A percentile compares a stretch with the other conserved stretches of the same genome.
Evolutionary conservation across 352 stramenopile genomes (phyloP).

Genomic region (Globisporangium iwayamae): DNA sequence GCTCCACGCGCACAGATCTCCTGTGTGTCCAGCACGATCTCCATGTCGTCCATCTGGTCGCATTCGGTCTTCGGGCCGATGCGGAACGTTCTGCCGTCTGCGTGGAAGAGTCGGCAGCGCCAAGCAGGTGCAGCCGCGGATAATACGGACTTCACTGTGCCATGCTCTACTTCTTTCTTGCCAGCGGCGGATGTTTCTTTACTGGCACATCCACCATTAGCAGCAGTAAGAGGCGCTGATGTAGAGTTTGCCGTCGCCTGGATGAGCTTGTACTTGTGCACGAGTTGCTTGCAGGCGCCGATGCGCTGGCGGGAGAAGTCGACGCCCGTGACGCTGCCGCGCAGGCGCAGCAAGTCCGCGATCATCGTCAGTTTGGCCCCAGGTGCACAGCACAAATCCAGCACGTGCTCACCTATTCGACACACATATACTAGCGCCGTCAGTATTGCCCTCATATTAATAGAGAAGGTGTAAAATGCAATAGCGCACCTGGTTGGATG

Average conservation of each 20-base stretch:
- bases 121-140: conserved; percentile 19
- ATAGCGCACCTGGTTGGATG: conserved; percentile 36
- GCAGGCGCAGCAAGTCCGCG: conserved; percentile 65
- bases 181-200: neutral
- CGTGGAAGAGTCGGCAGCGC: conserved; percentile 74
- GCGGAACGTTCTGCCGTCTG: conserved; percentile 71
- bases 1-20: conserved; percentile 46
- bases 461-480: neutral
- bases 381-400: conserved; percentile 94
- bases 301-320: conserved; percentile 87
- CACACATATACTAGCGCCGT: too few species aligned
- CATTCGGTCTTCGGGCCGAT: conserved; percentile 53
- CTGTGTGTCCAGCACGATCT: conserved; percentile 63
- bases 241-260: conserved; percentile 5
- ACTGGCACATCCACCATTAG: neutral
- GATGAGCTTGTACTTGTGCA: conserved; percentile 92
- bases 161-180: neutral
- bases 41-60: conserved; percentile 28
- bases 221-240: neutral
- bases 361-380: conserved; percentile 92
- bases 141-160: too few species aligned
- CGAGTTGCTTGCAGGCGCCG: conserved; percentile 81
- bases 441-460: neutral
- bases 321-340: conserved; percentile 72
- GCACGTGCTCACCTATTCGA: conserved; percentile 61